phyloP scores from a whole-genome alignment of 768 basidiomycete genomes.

The Antrodiella citrinella region DNA sequence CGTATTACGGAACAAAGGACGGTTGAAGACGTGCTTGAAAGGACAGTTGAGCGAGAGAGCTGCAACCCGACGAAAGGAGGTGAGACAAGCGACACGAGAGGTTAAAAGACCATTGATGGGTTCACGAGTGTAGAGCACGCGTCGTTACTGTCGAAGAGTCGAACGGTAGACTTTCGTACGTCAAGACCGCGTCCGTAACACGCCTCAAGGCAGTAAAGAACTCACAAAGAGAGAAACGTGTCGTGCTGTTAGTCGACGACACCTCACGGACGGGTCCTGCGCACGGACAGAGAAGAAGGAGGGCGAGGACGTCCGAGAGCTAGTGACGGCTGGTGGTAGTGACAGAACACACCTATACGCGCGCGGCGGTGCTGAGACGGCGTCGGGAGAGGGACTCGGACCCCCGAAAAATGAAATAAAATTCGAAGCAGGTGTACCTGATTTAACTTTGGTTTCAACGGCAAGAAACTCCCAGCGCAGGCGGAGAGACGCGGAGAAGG shows the following conservation, averaged over 20 bases:
- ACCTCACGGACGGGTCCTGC: neutral
- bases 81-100: neutral
- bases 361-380: neutral
- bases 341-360: neutral
- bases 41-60: neutral
- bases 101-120: neutral
- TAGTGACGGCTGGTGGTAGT: neutral
- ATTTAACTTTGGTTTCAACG: too few species aligned
- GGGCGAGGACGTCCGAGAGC: neutral
- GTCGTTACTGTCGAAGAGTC: neutral
- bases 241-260: neutral
- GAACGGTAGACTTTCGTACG: neutral
- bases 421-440: neutral
- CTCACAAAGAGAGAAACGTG: neutral
- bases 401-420: conserved; percentile 2
- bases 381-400: neutral
- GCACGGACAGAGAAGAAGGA: neutral
- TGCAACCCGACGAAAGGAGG: too few species aligned
- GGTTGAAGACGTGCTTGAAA: neutral
- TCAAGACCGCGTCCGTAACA: neutral
- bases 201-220: neutral
- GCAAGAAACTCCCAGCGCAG: too few species aligned
- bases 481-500: too few species aligned
- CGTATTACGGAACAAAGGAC: neutral
- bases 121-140: neutral